Base-by-base conservation (phyloP, 2,329 filamentous ascomycete species). In the Epichloe elymi region DNA sequence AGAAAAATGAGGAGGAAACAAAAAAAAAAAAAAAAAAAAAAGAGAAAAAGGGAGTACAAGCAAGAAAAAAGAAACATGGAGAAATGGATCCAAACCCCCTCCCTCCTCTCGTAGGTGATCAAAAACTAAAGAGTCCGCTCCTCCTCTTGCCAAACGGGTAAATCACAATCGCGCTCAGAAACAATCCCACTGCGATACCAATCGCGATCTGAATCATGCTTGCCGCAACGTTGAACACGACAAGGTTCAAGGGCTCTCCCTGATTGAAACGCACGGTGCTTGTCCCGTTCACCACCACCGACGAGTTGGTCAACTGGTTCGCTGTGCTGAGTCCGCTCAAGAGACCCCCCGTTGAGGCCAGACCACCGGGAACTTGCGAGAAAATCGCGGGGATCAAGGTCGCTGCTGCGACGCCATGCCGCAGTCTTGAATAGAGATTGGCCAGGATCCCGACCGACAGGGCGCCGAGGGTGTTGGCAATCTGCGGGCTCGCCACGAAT, bases 381-480 rank as follows among this genome's bases (percentile, higher is more conserved):
- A 74, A 74, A 43, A 74, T 72, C 17, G 72, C 72, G 0, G 72
- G 72, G 23, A 74, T 69, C 5, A 74, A 65, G 1, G 69, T 72
- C 2, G 71, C 69, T 0, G 70, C 72, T 1, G 72, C 72, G 33
- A 74, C 71, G n/a, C 75, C 75, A 53, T 78, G 74, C 10, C 72
- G 63, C 8, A 78, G 52, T 23, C 75, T 68, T n/a, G 83, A 86
- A 65, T 91, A 90, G 1, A 88, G 61, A 58, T 93, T 93, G 7
- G 86, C 87, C 46, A 87, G 69, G 3, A 89, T 75, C 35, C 88
- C 88, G 26, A 93, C 85, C 2, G 79, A 77, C 48, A 93, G 78
- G 0, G 87, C 86, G 33, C 86, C 86, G 3, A 91, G 74, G 0
- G 85, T 87, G 61, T 85, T 89, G 51, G 83, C 80, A 42, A 93